A percentile compares a stretch with the other conserved stretches of the same genome.
Evolutionary conservation across 176 grass and related monocot genomes (phyloP).

Genomic region (Raddia guianensis): DNA sequence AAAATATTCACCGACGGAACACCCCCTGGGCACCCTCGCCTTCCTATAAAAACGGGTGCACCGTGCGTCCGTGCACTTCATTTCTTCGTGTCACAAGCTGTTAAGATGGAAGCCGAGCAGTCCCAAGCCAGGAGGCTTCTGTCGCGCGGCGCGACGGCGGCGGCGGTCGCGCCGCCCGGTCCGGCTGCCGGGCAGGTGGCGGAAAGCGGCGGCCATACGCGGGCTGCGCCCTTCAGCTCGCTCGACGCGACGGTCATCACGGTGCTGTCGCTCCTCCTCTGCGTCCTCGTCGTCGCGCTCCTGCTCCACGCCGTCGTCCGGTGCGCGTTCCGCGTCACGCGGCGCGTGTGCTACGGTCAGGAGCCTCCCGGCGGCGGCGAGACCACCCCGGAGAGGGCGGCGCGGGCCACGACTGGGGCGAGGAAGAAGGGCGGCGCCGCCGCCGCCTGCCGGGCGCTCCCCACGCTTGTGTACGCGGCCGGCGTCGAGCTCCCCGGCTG

Average conservation of each 20-base stretch:
- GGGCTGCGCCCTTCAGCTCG: constrained; percentile 40
- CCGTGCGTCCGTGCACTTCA: neutral
- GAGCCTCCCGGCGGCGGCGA: constrained; percentile 5
- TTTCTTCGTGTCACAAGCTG: neutral
- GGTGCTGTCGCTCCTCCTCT: constrained; percentile 67
- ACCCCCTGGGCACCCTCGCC: neutral
- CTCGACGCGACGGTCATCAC: constrained; percentile 63
- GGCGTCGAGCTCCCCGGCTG: constrained; percentile 50
- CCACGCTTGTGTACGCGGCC: constrained; percentile 46
- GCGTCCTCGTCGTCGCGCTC: constrained; percentile 56
- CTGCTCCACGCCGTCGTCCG: constrained; percentile 48
- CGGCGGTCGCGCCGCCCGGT: constrained; percentile 5
- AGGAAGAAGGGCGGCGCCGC: constrained; percentile 39
- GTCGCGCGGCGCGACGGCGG: neutral
- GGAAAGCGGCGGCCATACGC: neutral
- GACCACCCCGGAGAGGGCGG: neutral
- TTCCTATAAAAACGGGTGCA: constrained; percentile 43
- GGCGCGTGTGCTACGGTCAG: constrained; percentile 49
- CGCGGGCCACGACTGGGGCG: neutral
- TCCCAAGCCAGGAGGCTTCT: constrained; percentile 57
- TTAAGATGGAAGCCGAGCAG: constrained; percentile 52
- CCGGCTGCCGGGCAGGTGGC: neutral
- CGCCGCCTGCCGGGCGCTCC: constrained; percentile 25
- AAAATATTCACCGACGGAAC: neutral
- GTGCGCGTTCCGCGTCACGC: constrained; percentile 56